Conservation (phyloP, 495 filamentous ascomycete genomes). For the Aspergillus biplanus region DNA sequence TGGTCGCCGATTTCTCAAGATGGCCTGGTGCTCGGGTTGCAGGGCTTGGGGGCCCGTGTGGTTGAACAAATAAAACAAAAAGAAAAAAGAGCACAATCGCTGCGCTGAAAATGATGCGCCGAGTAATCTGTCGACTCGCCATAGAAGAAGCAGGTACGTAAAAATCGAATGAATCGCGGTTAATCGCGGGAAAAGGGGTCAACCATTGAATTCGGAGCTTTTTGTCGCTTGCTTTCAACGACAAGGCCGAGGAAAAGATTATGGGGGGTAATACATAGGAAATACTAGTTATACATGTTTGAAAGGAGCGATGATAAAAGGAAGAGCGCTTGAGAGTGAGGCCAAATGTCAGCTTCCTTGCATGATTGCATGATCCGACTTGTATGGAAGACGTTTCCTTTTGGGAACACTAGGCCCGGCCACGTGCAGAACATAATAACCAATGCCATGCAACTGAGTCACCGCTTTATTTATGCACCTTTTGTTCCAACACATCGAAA, state of each 20-base stretch:
- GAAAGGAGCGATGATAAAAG: constrained; percentile 8
- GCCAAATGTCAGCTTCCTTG: constrained; percentile 15
- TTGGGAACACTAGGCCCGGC: neutral
- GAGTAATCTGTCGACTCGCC: constrained; percentile 48
- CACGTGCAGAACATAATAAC: constrained; percentile 20
- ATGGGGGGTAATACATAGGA: constrained; percentile 10
- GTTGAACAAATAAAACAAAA: constrained; percentile 46
- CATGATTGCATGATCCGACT: constrained; percentile 3
- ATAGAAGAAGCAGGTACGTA: constrained; percentile 30
- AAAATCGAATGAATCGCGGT: constrained; percentile 6
- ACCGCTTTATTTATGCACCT: constrained; percentile 1
- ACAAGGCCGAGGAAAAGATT: neutral
- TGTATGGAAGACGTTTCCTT: constrained; percentile 5
- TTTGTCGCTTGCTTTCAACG: neutral
- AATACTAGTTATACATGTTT: neutral
- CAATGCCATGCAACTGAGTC: constrained; percentile 18
- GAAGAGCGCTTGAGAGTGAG: neutral
- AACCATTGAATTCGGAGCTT: neutral
- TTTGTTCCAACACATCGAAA: neutral
- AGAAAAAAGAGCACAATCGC: constrained; percentile 40
- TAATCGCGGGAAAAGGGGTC: constrained; percentile 3
- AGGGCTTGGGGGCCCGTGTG: constrained; percentile 46
- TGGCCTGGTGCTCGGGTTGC: constrained; percentile 49
- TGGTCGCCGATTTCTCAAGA: constrained; percentile 35
- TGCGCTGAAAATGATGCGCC: constrained; percentile 43